These are phyloP conservation scores for Pinus tabuliformis DNA, from an alignment of 75 land plant genomes.

Conservation along the genomic window DNA sequence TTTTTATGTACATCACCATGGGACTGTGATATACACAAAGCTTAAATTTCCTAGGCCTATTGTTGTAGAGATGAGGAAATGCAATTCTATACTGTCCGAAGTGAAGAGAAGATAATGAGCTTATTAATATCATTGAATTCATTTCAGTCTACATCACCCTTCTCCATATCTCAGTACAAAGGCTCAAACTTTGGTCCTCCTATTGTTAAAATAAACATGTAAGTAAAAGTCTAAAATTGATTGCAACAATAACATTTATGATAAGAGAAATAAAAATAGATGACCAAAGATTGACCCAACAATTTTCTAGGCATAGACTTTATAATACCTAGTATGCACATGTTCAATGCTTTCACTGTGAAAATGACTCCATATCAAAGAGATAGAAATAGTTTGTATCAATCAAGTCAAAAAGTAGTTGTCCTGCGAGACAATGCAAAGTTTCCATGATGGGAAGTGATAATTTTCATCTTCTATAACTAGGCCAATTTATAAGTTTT, in stretches of 20 bases:
- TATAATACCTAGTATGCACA: slow-evolving; percentile 96
- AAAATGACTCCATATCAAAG: slow-evolving; percentile 99
- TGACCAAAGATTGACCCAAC: not conserved
- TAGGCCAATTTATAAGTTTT: slow-evolving; percentile 96
- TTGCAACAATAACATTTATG: not conserved
- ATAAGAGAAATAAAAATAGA: not conserved
- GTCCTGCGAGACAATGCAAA: slow-evolving; percentile 95
- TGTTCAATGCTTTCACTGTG: slow-evolving; percentile 96
- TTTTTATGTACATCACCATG: slow-evolving; percentile 96
- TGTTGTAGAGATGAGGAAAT: slow-evolving; percentile 96
- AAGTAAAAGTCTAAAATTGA: not conserved
- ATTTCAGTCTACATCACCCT: slow-evolving; percentile 99
- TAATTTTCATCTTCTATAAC: slow-evolving; percentile 94
- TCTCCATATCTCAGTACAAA: slow-evolving; percentile 98
- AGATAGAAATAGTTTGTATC: slow-evolving; percentile 95
- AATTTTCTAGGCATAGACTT: not conserved
- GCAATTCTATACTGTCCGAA: slow-evolving; percentile 95
- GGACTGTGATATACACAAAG: slow-evolving; percentile 94
- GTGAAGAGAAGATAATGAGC: slow-evolving; percentile 91
- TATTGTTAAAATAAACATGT: slow-evolving; percentile 12
- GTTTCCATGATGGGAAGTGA: slow-evolving; percentile 99
- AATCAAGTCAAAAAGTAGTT: slow-evolving; percentile 89
- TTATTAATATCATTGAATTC: slow-evolving; percentile 99
- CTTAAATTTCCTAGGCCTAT: slow-evolving; percentile 92
- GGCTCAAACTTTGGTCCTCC: slow-evolving; percentile 99